These are phyloP conservation scores for Beta vulgaris DNA, from an alignment of 148 eudicot species.

Conservation along the genomic window DNA sequence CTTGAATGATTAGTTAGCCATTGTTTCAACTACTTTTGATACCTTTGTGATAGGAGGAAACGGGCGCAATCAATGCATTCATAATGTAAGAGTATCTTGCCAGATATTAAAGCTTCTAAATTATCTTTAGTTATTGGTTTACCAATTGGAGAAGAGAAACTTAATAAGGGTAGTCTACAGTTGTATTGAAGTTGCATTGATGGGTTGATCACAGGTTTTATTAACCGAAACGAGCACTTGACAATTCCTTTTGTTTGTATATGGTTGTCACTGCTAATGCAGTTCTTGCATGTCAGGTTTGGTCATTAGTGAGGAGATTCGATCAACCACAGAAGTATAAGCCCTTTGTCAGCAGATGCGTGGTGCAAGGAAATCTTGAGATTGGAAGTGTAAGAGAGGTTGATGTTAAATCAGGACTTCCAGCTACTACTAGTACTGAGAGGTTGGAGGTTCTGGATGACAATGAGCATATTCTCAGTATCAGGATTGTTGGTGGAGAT, in stretches of 20 bases:
- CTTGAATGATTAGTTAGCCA: constrained; percentile 3
- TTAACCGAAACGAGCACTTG: background rate
- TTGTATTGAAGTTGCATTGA: background rate
- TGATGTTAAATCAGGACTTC: constrained; percentile 72
- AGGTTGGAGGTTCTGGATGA: constrained; percentile 64
- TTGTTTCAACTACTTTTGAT: background rate
- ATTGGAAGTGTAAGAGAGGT: constrained; percentile 73
- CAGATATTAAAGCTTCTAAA: background rate
- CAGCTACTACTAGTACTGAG: constrained; percentile 72
- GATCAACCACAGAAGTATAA: constrained; percentile 72
- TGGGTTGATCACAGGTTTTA: background rate
- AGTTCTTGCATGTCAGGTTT: constrained; percentile 38
- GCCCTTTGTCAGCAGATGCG: constrained; percentile 59
- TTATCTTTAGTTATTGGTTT: background rate
- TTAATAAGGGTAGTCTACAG: background rate
- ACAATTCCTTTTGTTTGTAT: background rate
- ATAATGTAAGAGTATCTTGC: background rate
- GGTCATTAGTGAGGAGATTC: constrained; percentile 69
- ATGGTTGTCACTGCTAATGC: background rate
- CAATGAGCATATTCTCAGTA: constrained; percentile 59
- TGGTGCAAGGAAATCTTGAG: constrained; percentile 53
- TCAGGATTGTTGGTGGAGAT: constrained; percentile 67
- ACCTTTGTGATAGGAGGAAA: background rate
- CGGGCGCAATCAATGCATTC: background rate
- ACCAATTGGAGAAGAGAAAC: background rate